phyloP scores from a whole-genome alignment of 257 asterid species.

The Fraxinus americana region DNA sequence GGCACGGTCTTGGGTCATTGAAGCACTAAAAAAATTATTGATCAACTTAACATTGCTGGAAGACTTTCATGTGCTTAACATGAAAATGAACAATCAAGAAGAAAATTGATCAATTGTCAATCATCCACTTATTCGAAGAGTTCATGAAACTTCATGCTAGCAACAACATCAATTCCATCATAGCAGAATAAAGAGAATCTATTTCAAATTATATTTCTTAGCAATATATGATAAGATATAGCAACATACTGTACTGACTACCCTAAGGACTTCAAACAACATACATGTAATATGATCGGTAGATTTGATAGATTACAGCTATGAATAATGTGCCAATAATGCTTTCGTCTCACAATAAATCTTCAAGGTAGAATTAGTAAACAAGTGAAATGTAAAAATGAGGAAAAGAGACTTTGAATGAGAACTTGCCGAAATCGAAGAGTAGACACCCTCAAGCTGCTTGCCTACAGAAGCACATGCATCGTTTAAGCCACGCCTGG shows the following conservation, averaged over 20 bases:
- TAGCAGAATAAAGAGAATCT: slow-evolving; percentile 1
- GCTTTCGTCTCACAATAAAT: not conserved
- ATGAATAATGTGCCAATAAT: not conserved
- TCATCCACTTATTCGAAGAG: not conserved
- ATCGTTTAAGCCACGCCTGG: slow-evolving; percentile 83
- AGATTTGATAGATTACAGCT: not conserved
- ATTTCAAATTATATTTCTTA: not conserved
- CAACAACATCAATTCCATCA: slow-evolving; percentile 13
- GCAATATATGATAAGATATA: not conserved
- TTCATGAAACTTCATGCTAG: not conserved
- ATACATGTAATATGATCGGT: not conserved
- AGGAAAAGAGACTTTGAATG: slow-evolving; percentile 17
- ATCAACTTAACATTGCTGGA: not conserved
- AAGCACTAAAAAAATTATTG: not conserved
- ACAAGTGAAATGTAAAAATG: slow-evolving; percentile 11
- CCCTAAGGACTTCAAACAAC: not conserved
- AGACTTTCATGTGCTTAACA: not conserved
- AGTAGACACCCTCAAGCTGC: slow-evolving; percentile 77
- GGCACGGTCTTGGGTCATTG: not conserved
- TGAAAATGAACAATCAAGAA: not conserved
- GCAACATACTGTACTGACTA: not conserved
- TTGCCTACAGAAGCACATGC: slow-evolving; percentile 78
- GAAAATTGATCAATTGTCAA: not conserved
- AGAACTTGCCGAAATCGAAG: slow-evolving; percentile 65
- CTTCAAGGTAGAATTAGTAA: not conserved